These are phyloP conservation scores for Boletus huronensis DNA, from an alignment of 768 basidiomycete genomes.

Conservation along the genomic window DNA sequence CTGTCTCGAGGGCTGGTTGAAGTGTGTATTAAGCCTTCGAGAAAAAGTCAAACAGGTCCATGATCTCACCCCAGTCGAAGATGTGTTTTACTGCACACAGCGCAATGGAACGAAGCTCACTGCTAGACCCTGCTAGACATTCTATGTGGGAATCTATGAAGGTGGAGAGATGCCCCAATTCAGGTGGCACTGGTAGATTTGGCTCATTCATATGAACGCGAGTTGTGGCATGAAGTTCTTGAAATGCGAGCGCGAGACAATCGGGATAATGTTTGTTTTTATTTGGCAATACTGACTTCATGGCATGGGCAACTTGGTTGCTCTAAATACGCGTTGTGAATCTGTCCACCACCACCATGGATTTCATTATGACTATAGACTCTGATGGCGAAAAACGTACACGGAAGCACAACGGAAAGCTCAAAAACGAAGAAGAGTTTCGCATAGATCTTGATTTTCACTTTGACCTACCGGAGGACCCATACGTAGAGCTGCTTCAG, in stretches of 20 bases:
- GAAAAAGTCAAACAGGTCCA: neutral
- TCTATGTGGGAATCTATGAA: constrained; percentile 54
- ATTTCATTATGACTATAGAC: constrained; percentile 83
- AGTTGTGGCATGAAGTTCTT: neutral
- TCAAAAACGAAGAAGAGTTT: constrained; percentile 43
- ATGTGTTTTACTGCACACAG: constrained; percentile 68
- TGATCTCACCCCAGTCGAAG: constrained; percentile 74
- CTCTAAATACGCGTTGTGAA: neutral
- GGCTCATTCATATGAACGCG: constrained; percentile 18
- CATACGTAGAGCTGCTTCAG: constrained; percentile 54
- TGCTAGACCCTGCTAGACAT: constrained; percentile 50
- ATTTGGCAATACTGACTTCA: constrained; percentile 8
- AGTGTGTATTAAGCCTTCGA: neutral
- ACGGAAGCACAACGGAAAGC: constrained; percentile 18
- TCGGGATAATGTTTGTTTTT: constrained; percentile 14
- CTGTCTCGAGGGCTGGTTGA: constrained; percentile 60
- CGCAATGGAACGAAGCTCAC: constrained; percentile 53
- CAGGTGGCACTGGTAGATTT: constrained; percentile 31
- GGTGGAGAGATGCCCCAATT: constrained; percentile 49
- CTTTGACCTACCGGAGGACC: constrained; percentile 76
- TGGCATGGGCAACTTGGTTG: neutral
- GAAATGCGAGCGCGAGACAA: neutral
- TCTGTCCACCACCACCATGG: constrained; percentile 28
- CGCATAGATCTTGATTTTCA: constrained; percentile 77
- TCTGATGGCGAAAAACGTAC: constrained; percentile 66